phyloP scores from a whole-genome alignment of 129 eudicot species.

The Apium graveolens region DNA sequence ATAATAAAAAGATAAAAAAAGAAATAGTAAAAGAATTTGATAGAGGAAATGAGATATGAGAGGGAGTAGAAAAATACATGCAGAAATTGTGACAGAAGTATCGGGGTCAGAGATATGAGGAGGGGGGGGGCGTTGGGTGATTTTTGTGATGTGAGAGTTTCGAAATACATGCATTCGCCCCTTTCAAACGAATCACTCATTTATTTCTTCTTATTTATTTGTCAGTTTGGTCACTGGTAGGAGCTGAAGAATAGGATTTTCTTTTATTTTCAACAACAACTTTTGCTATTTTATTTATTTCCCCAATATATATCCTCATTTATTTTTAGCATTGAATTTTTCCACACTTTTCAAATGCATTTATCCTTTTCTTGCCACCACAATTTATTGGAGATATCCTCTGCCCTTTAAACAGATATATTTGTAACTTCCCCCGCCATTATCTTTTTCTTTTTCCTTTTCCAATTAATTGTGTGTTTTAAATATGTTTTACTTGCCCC shows the following conservation, averaged over 20 bases:
- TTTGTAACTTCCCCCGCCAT: neutral
- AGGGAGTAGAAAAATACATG: constrained; percentile 29
- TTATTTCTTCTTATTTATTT: neutral
- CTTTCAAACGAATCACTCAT: constrained; percentile 13
- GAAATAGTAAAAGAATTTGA: neutral
- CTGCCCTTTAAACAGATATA: neutral
- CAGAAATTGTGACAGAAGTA: constrained; percentile 43
- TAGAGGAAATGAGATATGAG: neutral
- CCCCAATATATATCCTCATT: constrained; percentile 19
- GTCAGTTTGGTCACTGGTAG: constrained; percentile 35
- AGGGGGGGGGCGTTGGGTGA: constrained; percentile 22
- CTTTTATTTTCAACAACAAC: constrained; percentile 7
- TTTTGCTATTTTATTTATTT: constrained; percentile 12
- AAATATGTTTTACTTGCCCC: neutral
- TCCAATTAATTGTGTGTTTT: neutral
- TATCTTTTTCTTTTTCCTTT: neutral
- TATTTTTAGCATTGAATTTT: constrained; percentile 9
- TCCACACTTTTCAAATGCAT: constrained; percentile 4
- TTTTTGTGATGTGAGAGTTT: constrained; percentile 13
- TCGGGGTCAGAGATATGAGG: constrained; percentile 39
- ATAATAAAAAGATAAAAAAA: too few species aligned
- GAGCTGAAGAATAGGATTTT: constrained; percentile 34
- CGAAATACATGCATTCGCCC: neutral
- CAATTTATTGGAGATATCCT: neutral
- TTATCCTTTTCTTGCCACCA: neutral